These are phyloP conservation scores for Fusarium mundagurra DNA, from an alignment of 2,329 filamentous ascomycete genomes.

Conservation along the genomic window DNA sequence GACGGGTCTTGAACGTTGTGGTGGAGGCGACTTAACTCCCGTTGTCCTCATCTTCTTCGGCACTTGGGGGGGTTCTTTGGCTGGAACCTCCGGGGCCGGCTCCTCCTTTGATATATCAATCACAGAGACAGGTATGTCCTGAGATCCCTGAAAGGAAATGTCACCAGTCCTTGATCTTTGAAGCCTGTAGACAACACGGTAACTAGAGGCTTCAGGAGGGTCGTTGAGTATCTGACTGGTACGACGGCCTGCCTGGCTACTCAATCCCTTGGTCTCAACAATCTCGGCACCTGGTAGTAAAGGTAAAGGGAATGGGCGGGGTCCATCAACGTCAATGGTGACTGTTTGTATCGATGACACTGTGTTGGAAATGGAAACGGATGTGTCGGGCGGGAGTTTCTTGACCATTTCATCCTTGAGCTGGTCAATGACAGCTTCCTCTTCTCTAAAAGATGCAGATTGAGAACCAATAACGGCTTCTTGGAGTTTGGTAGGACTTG, in stretches of 20 bases:
- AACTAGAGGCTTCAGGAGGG: conserved; percentile 48
- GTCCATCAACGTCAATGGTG: conserved; percentile 69
- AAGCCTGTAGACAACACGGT: conserved; percentile 69
- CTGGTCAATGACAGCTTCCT: conserved; percentile 54
- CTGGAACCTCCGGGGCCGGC: neutral
- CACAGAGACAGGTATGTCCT: conserved; percentile 41
- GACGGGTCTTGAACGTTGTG: conserved; percentile 14
- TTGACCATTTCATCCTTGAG: conserved; percentile 65
- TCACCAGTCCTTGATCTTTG: conserved; percentile 61
- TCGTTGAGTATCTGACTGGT: conserved; percentile 31
- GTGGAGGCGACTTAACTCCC: conserved; percentile 17
- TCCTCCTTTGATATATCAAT: conserved; percentile 44
- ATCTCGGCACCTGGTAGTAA: conserved; percentile 69
- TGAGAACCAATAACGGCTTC: neutral
- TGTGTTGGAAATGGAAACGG: conserved; percentile 68
- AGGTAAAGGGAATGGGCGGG: conserved; percentile 59
- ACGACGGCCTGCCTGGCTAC: conserved; percentile 11
- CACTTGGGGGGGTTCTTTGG: conserved; percentile 19
- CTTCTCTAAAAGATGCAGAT: conserved; percentile 39
- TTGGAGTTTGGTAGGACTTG: neutral
- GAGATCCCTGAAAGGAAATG: conserved; percentile 51
- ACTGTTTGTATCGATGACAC: conserved; percentile 70
- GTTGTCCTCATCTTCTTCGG: conserved; percentile 17
- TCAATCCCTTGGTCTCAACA: conserved; percentile 59
- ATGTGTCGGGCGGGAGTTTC: conserved; percentile 64